Conservation (phyloP, 179 eudicot species). For the Carnegiea gigantea region DNA sequence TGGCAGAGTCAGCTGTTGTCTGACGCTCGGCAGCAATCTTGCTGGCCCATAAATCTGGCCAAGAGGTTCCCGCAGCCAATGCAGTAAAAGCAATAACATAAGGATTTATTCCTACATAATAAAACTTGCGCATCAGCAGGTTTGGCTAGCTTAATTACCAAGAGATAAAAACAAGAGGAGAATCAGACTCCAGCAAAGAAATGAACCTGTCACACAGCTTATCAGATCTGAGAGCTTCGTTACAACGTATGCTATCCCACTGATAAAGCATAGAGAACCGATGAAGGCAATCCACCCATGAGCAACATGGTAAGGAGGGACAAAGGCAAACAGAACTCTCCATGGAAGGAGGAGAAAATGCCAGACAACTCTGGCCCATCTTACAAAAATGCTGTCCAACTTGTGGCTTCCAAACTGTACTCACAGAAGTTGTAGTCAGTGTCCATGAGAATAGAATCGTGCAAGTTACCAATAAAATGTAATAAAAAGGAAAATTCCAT, state of each 20-base stretch:
- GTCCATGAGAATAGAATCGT: constrained; percentile 5
- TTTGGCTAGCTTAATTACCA: background rate
- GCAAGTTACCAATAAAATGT: background rate
- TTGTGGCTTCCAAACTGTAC: constrained; percentile 56
- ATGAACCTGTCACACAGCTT: constrained; percentile 85
- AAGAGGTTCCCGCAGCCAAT: constrained; percentile 85
- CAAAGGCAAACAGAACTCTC: constrained; percentile 74
- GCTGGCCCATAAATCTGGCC: constrained; percentile 97
- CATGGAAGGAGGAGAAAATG: constrained; percentile 65
- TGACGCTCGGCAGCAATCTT: constrained; percentile 93
- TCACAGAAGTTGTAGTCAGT: constrained; percentile 22
- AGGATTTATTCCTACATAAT: constrained; percentile 60
- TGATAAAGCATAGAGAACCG: constrained; percentile 69
- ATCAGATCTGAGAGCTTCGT: constrained; percentile 72
- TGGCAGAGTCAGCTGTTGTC: constrained; percentile 90
- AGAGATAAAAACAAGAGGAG: background rate
- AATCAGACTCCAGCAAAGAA: constrained; percentile 11
- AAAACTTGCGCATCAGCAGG: background rate
- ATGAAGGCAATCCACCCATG: constrained; percentile 96
- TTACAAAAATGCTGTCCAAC: constrained; percentile 27
- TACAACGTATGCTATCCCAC: constrained; percentile 77
- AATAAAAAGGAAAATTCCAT: background rate
- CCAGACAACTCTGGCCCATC: constrained; percentile 48
- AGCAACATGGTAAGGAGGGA: constrained; percentile 76
- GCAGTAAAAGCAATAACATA: constrained; percentile 90